phyloP scores from a whole-genome alignment of 1,284 basidiomycete species.

The Thecaphora thlaspeos region DNA sequence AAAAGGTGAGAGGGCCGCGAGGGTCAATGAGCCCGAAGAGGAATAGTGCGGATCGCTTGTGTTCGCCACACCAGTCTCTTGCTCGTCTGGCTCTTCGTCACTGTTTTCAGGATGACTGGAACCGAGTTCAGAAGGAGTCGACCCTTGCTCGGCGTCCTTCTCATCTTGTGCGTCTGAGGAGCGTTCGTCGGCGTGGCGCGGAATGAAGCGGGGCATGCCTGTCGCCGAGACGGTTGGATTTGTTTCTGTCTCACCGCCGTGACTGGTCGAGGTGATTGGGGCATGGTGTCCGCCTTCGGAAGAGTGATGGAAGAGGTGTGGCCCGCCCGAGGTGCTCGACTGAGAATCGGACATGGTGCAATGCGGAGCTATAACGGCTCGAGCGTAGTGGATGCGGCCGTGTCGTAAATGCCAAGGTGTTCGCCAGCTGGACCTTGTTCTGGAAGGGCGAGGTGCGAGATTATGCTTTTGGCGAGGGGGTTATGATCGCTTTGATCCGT shows the following conservation, averaged over 20 bases:
- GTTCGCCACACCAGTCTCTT: conserved; percentile 3
- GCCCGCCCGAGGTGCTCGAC: conserved; percentile 1
- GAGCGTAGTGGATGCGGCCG: no score
- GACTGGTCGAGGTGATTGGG: conserved; percentile 5
- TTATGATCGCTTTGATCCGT: background rate
- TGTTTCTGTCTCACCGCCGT: conserved; percentile 13
- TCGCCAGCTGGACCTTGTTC: conserved; percentile 4
- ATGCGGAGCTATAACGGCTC: no score
- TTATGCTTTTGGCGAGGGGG: conserved; percentile 16
- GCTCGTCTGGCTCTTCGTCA: conserved; percentile 6
- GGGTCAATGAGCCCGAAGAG: conserved; percentile 48
- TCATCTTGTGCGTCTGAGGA: conserved; percentile 6
- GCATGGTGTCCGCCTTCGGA: conserved; percentile 12
- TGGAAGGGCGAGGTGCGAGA: conserved; percentile 12
- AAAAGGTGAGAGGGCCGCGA: conserved; percentile 43
- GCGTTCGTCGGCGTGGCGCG: conserved; percentile 26
- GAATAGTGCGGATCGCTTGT: conserved; percentile 11
- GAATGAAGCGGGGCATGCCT: conserved; percentile 42
- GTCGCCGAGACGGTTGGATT: conserved; percentile 41
- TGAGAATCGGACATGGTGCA: conserved; percentile 1
- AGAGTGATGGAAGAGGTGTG: background rate
- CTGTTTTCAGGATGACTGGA: no score
- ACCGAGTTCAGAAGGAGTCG: conserved; percentile 7
- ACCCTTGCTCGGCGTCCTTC: conserved; percentile 22
- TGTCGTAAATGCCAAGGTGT: conserved; percentile 6